phyloP scores from a whole-genome alignment of 2,329 filamentous ascomycete species.

The Fusarium lyarnte region DNA sequence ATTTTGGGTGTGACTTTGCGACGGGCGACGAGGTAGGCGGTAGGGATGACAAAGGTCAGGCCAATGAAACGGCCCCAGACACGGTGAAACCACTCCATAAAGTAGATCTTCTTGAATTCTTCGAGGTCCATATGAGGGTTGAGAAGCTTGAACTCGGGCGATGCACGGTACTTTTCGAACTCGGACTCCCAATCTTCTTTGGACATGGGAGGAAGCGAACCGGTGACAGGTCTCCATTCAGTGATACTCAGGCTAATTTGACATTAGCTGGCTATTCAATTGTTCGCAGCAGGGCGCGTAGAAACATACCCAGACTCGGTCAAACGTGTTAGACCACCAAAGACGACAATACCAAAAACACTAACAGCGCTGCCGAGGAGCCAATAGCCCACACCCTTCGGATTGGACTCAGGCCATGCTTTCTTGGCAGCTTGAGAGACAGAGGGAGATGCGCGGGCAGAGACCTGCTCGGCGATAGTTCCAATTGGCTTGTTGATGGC shows the following conservation, averaged over 20 bases:
- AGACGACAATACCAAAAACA: conserved; percentile 96
- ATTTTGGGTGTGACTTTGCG: conserved; percentile 81
- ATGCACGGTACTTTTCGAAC: conserved; percentile 90
- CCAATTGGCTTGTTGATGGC: conserved; percentile 44
- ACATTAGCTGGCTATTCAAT: neutral
- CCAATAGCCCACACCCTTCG: conserved; percentile 89
- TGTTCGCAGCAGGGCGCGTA: neutral
- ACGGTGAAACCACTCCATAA: conserved; percentile 98
- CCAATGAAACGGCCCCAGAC: conserved; percentile 95
- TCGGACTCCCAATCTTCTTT: conserved; percentile 88
- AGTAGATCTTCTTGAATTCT: conserved; percentile 99
- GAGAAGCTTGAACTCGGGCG: conserved; percentile 90
- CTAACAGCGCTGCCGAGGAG: conserved; percentile 89
- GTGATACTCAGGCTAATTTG: conserved; percentile 85
- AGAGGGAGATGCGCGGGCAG: conserved; percentile 36
- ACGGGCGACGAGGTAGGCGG: conserved; percentile 85
- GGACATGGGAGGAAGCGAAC: conserved; percentile 84
- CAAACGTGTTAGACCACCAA: conserved; percentile 90
- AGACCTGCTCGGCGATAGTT: conserved; percentile 41
- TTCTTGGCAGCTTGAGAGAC: conserved; percentile 46
- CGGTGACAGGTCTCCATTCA: conserved; percentile 97
- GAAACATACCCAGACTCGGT: conserved; percentile 88
- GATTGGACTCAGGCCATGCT: conserved; percentile 69
- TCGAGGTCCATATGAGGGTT: conserved; percentile 92
- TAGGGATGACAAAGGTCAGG: conserved; percentile 86